A percentile compares a stretch with the other conserved stretches of the same genome.
Evolutionary conservation across 2,329 filamentous ascomycete genomes (phyloP).

Genomic region (Nannizziopsis arthrosporioides): DNA sequence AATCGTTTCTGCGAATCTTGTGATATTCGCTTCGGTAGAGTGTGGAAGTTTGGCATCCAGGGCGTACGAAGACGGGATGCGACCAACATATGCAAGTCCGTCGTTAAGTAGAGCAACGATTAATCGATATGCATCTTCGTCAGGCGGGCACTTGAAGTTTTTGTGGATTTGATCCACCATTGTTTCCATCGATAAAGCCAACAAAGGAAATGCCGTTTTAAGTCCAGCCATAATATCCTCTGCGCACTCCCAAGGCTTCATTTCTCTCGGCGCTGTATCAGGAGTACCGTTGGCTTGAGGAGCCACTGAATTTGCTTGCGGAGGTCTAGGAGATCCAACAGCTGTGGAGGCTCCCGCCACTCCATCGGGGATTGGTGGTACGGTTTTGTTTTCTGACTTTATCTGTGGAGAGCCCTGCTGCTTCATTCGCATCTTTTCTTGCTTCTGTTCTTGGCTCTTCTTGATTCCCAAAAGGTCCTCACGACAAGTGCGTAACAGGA

Average conservation of each 20-base stretch:
- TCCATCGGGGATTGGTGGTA: slow-evolving; percentile 10
- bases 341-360: slow-evolving; percentile 33
- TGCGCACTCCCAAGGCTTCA: slow-evolving; percentile 81
- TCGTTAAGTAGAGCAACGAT: slow-evolving; percentile 98
- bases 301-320: slow-evolving; percentile 1
- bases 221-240: slow-evolving; percentile 92
- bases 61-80: slow-evolving; percentile 74
- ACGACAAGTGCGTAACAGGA: slow-evolving; percentile 80
- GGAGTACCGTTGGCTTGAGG: slow-evolving; percentile 18
- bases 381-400: slow-evolving; percentile 22
- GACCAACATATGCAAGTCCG: slow-evolving; percentile 79
- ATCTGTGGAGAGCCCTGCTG: slow-evolving; percentile 36
- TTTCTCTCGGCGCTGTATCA: slow-evolving; percentile 32
- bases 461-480: slow-evolving; percentile 91
- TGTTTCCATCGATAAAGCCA: slow-evolving; percentile 96
- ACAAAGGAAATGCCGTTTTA: slow-evolving; percentile 90
- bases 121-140: slow-evolving; percentile 92
- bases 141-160: slow-evolving; percentile 96
- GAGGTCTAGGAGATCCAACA: slow-evolving; percentile 17
- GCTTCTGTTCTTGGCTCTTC: slow-evolving; percentile 63
- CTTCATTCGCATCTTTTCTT: slow-evolving; percentile 53
- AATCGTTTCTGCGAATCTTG: slow-evolving; percentile 89
- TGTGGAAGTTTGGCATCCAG: slow-evolving; percentile 81
- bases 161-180: slow-evolving; percentile 99
- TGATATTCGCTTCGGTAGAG: slow-evolving; percentile 92